Evolutionary conservation across 2,329 filamentous ascomycete genomes (phyloP).

Genomic region (Exophiala viscosa): DNA sequence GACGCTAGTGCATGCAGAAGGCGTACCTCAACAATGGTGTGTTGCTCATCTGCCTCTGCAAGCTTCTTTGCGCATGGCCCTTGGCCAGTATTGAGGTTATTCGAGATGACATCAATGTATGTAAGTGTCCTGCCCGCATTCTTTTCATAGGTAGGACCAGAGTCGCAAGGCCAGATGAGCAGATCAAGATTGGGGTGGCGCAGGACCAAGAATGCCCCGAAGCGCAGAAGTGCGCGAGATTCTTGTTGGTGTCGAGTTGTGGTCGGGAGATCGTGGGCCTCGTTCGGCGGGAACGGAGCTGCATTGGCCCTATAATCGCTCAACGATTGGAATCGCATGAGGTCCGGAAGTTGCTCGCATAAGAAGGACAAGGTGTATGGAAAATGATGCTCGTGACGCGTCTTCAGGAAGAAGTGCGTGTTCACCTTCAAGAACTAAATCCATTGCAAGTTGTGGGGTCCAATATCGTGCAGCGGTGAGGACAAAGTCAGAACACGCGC

Average conservation of each 20-base stretch:
- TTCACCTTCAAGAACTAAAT: neutral
- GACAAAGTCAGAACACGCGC: slow-evolving; percentile 31
- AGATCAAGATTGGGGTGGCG: slow-evolving; percentile 4
- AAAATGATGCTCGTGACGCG: neutral
- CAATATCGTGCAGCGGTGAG: neutral
- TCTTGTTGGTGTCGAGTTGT: slow-evolving; percentile 1
- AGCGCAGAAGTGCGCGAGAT: neutral
- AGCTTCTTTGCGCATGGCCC: neutral
- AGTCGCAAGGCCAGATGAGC: neutral
- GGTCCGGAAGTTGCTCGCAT: neutral
- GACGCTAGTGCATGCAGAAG: neutral
- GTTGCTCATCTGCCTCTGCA: neutral
- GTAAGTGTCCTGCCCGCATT: neutral
- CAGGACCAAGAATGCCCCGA: slow-evolving; percentile 5
- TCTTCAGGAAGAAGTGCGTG: slow-evolving; percentile 1
- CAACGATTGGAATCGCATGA: neutral
- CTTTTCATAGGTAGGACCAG: slow-evolving; percentile 1
- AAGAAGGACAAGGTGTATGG: neutral
- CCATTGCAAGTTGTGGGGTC: neutral
- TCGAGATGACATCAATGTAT: slow-evolving; percentile 1
- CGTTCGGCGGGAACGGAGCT: neutral
- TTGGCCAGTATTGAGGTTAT: neutral
- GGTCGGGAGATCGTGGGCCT: neutral
- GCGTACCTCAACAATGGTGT: neutral
- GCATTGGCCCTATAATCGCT: neutral